Percentiles rank a stretch among this genome's conserved stretches.
phyloP scores from a whole-genome alignment of 208 protist species.

The Trypanosoma congolense region DNA sequence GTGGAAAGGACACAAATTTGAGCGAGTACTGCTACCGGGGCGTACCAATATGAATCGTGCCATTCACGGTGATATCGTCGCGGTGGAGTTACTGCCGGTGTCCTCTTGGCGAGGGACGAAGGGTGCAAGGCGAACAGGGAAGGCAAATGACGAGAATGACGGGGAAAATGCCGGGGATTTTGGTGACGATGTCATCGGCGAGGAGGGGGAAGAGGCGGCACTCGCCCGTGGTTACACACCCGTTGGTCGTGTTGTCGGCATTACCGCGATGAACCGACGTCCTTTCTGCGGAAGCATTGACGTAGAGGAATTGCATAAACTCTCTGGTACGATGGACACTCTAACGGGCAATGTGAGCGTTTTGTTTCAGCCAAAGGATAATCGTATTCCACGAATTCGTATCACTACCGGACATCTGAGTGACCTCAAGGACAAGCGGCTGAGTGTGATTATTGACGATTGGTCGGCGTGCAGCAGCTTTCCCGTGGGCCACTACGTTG shows the following conservation, averaged over 20 bases:
- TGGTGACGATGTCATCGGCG: background rate
- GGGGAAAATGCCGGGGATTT: background rate
- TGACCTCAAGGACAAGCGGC: slow-evolving; percentile 84
- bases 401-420: slow-evolving; percentile 73
- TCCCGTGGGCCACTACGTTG: slow-evolving; percentile 92
- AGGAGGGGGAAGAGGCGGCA: slow-evolving; percentile 46
- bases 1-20: slow-evolving; percentile 71
- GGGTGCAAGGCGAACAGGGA: slow-evolving; percentile 20
- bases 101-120: slow-evolving; percentile 26
- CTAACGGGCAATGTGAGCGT: slow-evolving; percentile 61
- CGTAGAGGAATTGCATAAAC: slow-evolving; percentile 55
- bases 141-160: slow-evolving; percentile 4
- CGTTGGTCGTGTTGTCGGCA: slow-evolving; percentile 68
- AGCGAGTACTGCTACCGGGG: slow-evolving; percentile 71
- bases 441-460: slow-evolving; percentile 93
- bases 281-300: slow-evolving; percentile 87
- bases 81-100: slow-evolving; percentile 30
- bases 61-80: slow-evolving; percentile 54
- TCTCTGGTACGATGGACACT: slow-evolving; percentile 17
- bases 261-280: slow-evolving; percentile 54
- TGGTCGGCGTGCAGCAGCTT: slow-evolving; percentile 89
- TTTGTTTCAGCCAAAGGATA: slow-evolving; percentile 86
- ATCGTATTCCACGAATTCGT: slow-evolving; percentile 84
- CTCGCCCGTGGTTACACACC: slow-evolving; percentile 50
- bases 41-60: slow-evolving; percentile 83